Percentiles rank a stretch among this genome's conserved stretches.
phyloP scores from a whole-genome alignment of 78 protist species.

The Isochrysis galbana region DNA sequence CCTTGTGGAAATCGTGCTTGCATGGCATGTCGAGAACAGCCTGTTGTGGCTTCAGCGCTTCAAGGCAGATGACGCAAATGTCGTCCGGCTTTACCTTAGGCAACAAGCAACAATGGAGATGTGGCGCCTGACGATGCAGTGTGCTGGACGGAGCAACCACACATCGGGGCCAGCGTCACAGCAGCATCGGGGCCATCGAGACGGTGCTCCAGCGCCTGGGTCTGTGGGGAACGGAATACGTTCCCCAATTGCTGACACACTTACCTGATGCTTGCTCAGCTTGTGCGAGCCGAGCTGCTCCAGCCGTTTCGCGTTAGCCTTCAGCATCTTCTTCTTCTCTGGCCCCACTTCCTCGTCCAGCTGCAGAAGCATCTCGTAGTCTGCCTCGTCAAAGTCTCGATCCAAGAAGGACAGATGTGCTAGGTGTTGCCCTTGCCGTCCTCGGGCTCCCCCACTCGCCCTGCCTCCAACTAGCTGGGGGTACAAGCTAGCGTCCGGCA shows the following conservation, averaged over 20 bases:
- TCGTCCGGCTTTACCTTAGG: no score
- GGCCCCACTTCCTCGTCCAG: not conserved
- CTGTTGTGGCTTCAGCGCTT: not conserved
- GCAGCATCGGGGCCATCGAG: no score
- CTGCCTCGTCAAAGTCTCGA: not conserved
- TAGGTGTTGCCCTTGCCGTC: not conserved
- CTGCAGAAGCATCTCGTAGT: not conserved
- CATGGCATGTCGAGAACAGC: not conserved
- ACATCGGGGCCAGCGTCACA: no score
- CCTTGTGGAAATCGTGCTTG: not conserved
- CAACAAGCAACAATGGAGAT: no score
- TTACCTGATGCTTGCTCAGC: not conserved
- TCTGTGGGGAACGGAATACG: no score
- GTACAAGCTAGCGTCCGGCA: no score
- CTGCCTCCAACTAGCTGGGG: no score
- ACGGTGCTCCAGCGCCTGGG: no score
- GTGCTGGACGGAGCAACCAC: no score
- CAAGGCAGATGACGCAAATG: not conserved
- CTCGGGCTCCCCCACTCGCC: no score
- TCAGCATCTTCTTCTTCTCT: not conserved
- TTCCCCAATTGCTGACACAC: no score
- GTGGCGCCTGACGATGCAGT: no score
- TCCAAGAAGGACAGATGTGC: not conserved
- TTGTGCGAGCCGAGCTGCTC: not conserved
- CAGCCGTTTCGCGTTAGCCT: not conserved